Evolutionary conservation across 2,329 filamentous ascomycete genomes (phyloP).

Genomic region (Clathrospora elynae): DNA sequence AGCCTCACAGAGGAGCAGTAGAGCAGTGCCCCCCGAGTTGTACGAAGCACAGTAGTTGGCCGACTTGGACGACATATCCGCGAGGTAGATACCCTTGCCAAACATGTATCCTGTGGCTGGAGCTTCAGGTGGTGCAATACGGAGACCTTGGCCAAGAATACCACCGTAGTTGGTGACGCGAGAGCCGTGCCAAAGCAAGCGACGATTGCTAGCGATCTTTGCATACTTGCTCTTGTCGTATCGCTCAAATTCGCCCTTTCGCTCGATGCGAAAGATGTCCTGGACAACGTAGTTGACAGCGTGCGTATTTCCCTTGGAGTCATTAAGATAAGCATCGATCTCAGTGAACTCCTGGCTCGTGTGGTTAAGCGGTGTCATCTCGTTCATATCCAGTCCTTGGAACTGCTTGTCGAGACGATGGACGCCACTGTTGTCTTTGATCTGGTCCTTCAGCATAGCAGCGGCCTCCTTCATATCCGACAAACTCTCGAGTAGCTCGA

Average conservation of each 20-base stretch:
- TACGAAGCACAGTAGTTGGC: constrained; percentile 73
- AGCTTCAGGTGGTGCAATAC: constrained; percentile 86
- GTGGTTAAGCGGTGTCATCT: constrained; percentile 72
- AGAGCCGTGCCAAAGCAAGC: constrained; percentile 87
- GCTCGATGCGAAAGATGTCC: constrained; percentile 82
- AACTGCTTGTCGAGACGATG: constrained; percentile 76
- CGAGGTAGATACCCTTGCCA: constrained; percentile 86
- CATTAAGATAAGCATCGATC: constrained; percentile 69
- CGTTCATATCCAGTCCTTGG: constrained; percentile 70
- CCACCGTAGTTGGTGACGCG: constrained; percentile 83
- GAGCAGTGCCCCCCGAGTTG: constrained; percentile 69
- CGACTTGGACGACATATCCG: constrained; percentile 79
- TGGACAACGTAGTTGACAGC: constrained; percentile 63
- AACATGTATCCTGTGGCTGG: constrained; percentile 86
- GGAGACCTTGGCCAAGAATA: constrained; percentile 83
- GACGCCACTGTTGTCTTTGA: constrained; percentile 56
- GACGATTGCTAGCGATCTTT: constrained; percentile 65
- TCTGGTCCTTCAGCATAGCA: constrained; percentile 72
- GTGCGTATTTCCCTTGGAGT: constrained; percentile 72
- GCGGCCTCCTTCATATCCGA: constrained; percentile 84
- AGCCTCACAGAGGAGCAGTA: constrained; percentile 83
- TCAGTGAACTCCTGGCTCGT: constrained; percentile 66
- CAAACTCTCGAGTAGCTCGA: constrained; percentile 79
- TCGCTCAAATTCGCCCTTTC: constrained; percentile 71
- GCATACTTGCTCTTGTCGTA: constrained; percentile 65